Conservation (phyloP, 441 rosid genomes). For the Viola pubescens region DNA sequence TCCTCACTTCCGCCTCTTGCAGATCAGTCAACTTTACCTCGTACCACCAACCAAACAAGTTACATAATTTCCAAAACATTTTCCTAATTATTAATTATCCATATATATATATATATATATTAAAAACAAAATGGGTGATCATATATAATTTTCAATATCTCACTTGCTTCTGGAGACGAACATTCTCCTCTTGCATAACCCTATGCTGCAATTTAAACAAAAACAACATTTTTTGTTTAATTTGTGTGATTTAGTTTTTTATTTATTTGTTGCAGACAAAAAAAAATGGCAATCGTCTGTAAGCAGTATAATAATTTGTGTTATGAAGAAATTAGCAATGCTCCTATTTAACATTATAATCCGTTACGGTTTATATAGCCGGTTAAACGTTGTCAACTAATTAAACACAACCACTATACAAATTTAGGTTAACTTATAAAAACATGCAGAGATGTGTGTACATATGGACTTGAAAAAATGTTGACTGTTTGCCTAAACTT, state of each 20-base stretch:
- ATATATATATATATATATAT: not conserved
- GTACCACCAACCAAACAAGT: not conserved
- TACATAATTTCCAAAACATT: not conserved
- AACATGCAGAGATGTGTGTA: too few relatives aligned
- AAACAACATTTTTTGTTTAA: not conserved
- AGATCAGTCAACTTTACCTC: constrained; percentile 26
- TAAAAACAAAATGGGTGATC: not conserved
- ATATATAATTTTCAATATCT: constrained; percentile 10
- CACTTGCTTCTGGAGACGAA: constrained; percentile 39
- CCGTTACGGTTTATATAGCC: too few relatives aligned
- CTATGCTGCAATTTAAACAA: constrained; percentile 25
- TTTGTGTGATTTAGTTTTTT: not conserved
- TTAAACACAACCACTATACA: too few relatives aligned
- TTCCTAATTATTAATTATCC: not conserved
- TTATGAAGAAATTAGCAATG: too few relatives aligned
- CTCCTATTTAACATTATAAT: too few relatives aligned
- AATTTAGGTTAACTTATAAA: too few relatives aligned
- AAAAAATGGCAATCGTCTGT: too few relatives aligned
- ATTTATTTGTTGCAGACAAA: not conserved
- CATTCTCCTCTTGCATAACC: constrained; percentile 41
- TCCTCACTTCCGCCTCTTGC: constrained; percentile 11
- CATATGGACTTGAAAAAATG: too few relatives aligned
- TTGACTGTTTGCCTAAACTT: too few relatives aligned
- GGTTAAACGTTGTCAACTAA: too few relatives aligned
- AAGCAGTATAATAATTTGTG: too few relatives aligned